A percentile compares a stretch with the other conserved stretches of the same genome.
Conservation (phyloP, 441 rosid species). For the Populus trichocarpa region DNA sequence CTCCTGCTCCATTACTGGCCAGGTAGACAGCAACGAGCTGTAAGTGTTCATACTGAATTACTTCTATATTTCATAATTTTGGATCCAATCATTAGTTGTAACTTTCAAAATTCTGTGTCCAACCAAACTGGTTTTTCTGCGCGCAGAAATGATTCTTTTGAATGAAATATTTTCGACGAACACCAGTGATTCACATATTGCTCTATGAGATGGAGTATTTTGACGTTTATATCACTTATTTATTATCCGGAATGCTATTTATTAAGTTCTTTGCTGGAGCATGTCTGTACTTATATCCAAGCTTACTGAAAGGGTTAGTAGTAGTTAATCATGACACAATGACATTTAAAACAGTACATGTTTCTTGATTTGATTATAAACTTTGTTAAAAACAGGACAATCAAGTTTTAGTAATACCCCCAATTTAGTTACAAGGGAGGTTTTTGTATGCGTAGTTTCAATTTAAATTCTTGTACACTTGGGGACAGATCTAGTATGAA, state of each 20-base stretch:
- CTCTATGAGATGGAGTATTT: background rate
- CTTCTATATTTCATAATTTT: constrained; percentile 20
- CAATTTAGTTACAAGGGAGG: background rate
- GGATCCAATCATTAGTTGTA: constrained; percentile 14
- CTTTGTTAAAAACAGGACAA: background rate
- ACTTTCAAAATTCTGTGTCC: constrained; percentile 21
- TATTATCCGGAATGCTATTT: background rate
- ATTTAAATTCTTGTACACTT: background rate
- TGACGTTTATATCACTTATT: background rate
- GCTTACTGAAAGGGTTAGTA: background rate
- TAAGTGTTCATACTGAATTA: constrained; percentile 25
- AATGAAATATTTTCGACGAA: no score
- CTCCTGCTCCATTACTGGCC: constrained; percentile 9
- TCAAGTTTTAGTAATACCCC: background rate
- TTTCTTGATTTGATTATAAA: background rate
- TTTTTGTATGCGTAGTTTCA: background rate
- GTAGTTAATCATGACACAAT: background rate
- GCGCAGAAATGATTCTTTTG: constrained; percentile 19
- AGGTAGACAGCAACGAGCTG: constrained; percentile 19
- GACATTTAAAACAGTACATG: background rate
- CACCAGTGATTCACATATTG: constrained; percentile 4
- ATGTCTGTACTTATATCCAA: no score
- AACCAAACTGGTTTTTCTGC: constrained; percentile 24
- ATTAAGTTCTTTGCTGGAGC: background rate
- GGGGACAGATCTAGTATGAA: background rate